These are phyloP conservation scores for Colletotrichum simmondsii DNA, from an alignment of 2,329 filamentous ascomycete species.

Conservation along the genomic window DNA sequence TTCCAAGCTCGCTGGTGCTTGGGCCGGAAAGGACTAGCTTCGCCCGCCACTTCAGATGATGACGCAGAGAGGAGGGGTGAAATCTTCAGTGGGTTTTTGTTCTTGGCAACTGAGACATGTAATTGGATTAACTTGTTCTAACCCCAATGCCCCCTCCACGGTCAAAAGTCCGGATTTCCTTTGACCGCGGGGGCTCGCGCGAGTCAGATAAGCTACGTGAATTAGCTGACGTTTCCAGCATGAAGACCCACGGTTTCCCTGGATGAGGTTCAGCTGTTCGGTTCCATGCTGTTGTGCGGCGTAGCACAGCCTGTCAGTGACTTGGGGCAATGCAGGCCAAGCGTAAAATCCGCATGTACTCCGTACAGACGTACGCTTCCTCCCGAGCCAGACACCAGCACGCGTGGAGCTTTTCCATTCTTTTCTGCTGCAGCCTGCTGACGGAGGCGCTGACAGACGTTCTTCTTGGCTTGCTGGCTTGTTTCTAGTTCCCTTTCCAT, in stretches of 20 bases:
- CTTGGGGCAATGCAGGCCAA: not conserved
- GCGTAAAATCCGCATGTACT: not conserved
- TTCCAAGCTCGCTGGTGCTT: not conserved
- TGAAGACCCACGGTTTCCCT: not conserved
- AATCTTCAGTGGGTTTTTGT: not conserved
- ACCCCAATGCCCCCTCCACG: not conserved
- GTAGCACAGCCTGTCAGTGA: not conserved
- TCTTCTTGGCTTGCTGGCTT: not conserved
- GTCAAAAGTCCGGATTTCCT: not conserved
- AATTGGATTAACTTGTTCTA: slow-evolving; percentile 6
- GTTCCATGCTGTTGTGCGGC: not conserved
- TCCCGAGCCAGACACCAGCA: not conserved
- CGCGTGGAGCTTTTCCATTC: not conserved
- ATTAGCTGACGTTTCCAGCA: not conserved
- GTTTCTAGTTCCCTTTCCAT: not conserved
- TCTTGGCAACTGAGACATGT: not conserved
- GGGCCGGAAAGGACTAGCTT: not conserved
- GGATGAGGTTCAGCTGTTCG: not conserved
- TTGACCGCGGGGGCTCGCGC: not conserved
- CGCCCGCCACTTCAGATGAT: not conserved
- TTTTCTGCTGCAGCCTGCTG: slow-evolving; percentile 19
- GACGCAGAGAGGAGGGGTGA: slow-evolving; percentile 14
- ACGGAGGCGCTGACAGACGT: not conserved
- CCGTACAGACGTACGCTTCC: not conserved
- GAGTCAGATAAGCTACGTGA: slow-evolving; percentile 21